A percentile compares a stretch with the other conserved stretches of the same genome.
Conservation (phyloP, 1,139 yeast species). For the Scheffersomyces cryptocercus region DNA sequence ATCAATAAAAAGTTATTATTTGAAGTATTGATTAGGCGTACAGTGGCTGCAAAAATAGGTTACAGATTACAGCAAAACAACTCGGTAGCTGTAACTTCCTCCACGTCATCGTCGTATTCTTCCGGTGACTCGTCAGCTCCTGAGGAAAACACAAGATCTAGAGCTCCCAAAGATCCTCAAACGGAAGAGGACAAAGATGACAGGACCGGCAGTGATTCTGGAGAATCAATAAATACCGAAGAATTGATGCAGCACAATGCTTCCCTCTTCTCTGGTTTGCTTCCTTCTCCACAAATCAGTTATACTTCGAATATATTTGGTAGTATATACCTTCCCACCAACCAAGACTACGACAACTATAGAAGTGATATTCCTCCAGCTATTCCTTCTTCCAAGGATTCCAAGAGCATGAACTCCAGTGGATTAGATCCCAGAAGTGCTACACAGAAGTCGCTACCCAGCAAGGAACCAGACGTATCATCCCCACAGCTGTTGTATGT, state of each 20-base stretch:
- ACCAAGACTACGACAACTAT: no score
- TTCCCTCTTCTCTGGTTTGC: constrained; percentile 32
- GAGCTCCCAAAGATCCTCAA: background rate
- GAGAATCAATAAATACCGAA: constrained; percentile 30
- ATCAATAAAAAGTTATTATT: constrained; percentile 35
- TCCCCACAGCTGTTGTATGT: background rate
- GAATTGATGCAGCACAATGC: constrained; percentile 34
- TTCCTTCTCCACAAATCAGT: constrained; percentile 45
- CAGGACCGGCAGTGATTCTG: background rate
- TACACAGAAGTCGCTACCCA: background rate
- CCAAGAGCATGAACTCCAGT: background rate
- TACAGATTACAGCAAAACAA: constrained; percentile 30
- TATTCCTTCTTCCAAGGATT: background rate
- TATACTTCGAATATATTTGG: constrained; percentile 34
- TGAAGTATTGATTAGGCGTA: constrained; percentile 41
- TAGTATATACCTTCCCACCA: constrained; percentile 9
- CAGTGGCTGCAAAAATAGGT: constrained; percentile 45
- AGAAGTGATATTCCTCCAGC: background rate
- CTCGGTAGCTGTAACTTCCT: constrained; percentile 4
- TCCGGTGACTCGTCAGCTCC: constrained; percentile 1
- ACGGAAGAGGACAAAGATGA: background rate
- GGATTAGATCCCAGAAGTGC: background rate
- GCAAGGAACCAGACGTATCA: background rate
- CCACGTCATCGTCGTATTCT: constrained; percentile 3
- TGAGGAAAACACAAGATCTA: background rate